Evolutionary conservation across 129 eudicot genomes (phyloP).

Genomic region (Sambucus nigra): DNA sequence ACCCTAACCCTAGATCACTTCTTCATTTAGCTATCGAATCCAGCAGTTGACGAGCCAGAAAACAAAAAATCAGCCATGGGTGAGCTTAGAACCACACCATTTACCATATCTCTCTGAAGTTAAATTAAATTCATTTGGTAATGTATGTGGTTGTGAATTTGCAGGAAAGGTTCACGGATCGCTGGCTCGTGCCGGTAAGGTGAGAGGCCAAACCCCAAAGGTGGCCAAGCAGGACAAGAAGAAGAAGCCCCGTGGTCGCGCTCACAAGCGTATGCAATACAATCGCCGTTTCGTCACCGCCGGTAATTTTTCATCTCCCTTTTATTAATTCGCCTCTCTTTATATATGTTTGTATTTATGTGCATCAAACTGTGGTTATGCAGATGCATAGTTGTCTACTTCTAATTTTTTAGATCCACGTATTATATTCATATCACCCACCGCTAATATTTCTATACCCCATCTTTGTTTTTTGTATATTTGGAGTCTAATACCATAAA

Average conservation of each 20-base stretch:
- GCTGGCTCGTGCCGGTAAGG: slow-evolving; percentile 92
- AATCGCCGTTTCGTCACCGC: slow-evolving; percentile 93
- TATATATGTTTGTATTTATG: background rate
- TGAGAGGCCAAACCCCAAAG: slow-evolving; percentile 86
- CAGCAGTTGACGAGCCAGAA: background rate
- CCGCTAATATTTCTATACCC: too few species aligned
- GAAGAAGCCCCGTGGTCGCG: slow-evolving; percentile 93
- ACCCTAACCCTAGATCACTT: background rate
- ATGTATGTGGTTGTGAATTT: background rate
- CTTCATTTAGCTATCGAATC: background rate
- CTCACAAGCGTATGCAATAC: slow-evolving; percentile 90
- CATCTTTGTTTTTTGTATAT: too few species aligned
- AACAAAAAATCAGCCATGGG: slow-evolving; percentile 1
- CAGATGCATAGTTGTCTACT: too few species aligned
- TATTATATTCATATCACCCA: too few species aligned
- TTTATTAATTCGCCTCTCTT: background rate
- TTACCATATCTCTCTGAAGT: background rate
- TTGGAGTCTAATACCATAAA: too few species aligned
- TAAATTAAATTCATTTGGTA: background rate
- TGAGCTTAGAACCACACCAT: slow-evolving; percentile 2
- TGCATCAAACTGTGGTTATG: too few species aligned
- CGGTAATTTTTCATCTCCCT: slow-evolving; percentile 28
- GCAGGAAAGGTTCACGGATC: slow-evolving; percentile 93
- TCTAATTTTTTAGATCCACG: too few species aligned
- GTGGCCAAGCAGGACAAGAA: slow-evolving; percentile 91